Base-by-base conservation (phyloP, 345 rosid genomes). In the Aquilaria malaccensis region DNA sequence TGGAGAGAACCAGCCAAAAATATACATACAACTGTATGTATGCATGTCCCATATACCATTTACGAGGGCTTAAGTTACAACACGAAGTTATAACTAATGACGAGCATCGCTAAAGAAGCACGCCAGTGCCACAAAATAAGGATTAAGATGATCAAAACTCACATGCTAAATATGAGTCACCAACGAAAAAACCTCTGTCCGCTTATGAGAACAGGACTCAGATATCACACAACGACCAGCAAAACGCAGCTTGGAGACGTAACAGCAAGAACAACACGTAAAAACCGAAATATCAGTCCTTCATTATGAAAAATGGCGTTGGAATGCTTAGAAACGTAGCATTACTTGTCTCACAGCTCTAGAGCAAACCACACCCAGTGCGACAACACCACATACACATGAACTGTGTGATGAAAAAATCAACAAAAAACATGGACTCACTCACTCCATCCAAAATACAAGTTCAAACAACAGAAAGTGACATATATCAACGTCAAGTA, bases 301-400 rank as follows among this genome's bases (percentile, higher is more conserved):
- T 56, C 12, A 33, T 15, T 15, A 47, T 31, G 32, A 56, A 50
- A 50, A 2, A 0, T 11, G 22, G 22, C 13, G 43, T 51, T 29
- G n/a, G 57, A 58, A 47, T 43, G 63, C 50, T 62, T 14, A 56
- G 62, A 49, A 13, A 55, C 37, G 62, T 5, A 55, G 68, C 62
- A 75, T 43, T 59, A 60, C 54, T 48, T 52, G 65, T 30, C 29
- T 14, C 41, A 63, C 32, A 59, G 59, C 56, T 61, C 43, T 9
- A 37, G 70, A 65, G 63, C 55, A 70, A 55, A 69, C 41, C 71
- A 48, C 62, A 31, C 55, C 73, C 76, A 68, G 41, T 63, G 80
- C 65, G 83, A 74, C 88, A 76, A 80, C 64, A 76, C 70, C 76
- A 67, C 81, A 78, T 74, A 80, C 87, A 83, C 76, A 52, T 73